These are phyloP conservation scores for Pleurotus platypus DNA, from an alignment of 768 basidiomycete genomes.

Conservation along the genomic window DNA sequence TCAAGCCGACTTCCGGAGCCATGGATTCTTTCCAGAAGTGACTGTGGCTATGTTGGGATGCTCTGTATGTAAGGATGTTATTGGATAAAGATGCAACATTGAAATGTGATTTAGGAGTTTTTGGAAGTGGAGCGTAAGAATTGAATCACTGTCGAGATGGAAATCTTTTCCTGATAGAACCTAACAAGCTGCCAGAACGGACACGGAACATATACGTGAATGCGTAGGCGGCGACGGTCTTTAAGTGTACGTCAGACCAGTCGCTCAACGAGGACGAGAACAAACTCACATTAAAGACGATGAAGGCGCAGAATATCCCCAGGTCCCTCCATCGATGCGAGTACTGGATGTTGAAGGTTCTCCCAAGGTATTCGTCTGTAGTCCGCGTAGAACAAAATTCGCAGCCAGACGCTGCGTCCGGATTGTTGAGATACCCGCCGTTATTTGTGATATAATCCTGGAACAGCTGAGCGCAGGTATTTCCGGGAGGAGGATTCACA, in stretches of 20 bases:
- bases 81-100: too few species aligned
- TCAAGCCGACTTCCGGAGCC: too few species aligned
- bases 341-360: constrained; percentile 55
- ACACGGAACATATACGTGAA: constrained; percentile 27
- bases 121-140: too few species aligned
- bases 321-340: constrained; percentile 50
- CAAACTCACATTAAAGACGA: constrained; percentile 44
- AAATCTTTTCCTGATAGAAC: neutral
- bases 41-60: too few species aligned
- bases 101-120: too few species aligned
- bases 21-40: too few species aligned
- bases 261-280: neutral
- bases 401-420: constrained; percentile 48
- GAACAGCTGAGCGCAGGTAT: constrained; percentile 53
- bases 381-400: constrained; percentile 55
- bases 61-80: too few species aligned
- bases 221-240: constrained; percentile 39
- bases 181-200: neutral
- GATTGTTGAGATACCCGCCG: constrained; percentile 58
- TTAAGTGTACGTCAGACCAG: neutral
- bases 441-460: constrained; percentile 39
- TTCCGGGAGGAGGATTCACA: constrained; percentile 49
- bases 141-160: neutral
- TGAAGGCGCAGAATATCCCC: constrained; percentile 46
- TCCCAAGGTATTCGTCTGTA: constrained; percentile 54